Evolutionary conservation across 805 yeast genomes (phyloP), one percentile per base, ranked within the genome.

Genomic region (Ascoidea rubescens): DNA sequence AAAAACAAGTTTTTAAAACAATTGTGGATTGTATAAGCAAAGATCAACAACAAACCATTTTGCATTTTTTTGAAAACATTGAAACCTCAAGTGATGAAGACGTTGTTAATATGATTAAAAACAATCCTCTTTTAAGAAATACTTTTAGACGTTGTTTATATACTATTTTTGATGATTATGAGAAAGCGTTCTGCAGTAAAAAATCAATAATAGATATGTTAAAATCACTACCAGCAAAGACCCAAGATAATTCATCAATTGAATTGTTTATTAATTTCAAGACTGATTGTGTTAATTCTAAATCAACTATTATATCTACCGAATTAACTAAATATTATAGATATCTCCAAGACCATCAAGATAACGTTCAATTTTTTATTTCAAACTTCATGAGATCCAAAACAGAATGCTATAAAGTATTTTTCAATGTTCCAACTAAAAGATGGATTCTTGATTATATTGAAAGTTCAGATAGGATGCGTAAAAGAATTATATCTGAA

Each of bases 391-490:
- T 74, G 51, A 61, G 68, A 6, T 59, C 80, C 51, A 77, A 74
- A 51, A 54, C 68, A 4, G 80, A 74, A 54, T 62, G 71, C 0
- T 62, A 62, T 4, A 59, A 79, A 49, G 58, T 75, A 31, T 53
- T 67, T 7, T 56, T 58, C 0, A 44, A 56, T 6, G 55, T 50
- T 31, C 54, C 53, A 7, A 58, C 52, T 37, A 62, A 55, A 4
- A 60, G 55, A 5, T 82, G 81, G 75, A 63, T 71, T 1, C 64
- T 87, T 7, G 95, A 86, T 60, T 73, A 75, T 33, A 78, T 82
- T 50, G 95, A 87, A 61, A 85, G 87, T 42, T 69, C 73, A 32
- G 80, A 82, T 57, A 67, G 91, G 56, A 82, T 79, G 77, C 70
- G 90, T 54, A 80, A 73, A 53, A 68, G 85, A 53, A 60, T 87